Evolutionary conservation across 169 alveolate species (phyloP).

Genomic region (Plasmodium relictum): DNA sequence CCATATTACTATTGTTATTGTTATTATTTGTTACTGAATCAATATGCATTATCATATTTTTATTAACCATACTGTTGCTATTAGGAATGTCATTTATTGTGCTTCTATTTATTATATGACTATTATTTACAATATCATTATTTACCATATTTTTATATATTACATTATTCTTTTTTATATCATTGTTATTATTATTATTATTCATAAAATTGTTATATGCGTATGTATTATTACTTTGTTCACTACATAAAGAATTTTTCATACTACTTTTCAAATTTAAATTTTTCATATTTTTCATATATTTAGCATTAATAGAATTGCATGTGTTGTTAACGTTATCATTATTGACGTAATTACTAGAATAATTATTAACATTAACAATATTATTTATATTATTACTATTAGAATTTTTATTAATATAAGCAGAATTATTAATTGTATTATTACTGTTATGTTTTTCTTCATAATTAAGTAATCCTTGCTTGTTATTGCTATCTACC

Average conservation of each 20-base stretch:
- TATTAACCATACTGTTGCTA: not conserved
- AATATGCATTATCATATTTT: not conserved
- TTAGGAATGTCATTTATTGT: not conserved
- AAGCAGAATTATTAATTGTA: not conserved
- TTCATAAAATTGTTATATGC: constrained; percentile 1
- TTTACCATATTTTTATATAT: constrained; percentile 6
- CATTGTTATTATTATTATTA: not conserved
- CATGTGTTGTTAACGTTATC: not conserved
- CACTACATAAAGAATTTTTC: constrained; percentile 14
- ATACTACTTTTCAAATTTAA: constrained; percentile 2
- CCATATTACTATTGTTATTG: not conserved
- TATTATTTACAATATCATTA: not conserved
- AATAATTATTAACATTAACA: constrained; percentile 11
- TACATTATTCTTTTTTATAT: not conserved
- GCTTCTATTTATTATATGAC: not conserved
- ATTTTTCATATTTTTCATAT: constrained; percentile 29
- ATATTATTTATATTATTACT: constrained; percentile 13
- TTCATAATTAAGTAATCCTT: no score
- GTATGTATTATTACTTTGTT: constrained; percentile 8
- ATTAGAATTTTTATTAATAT: not conserved
- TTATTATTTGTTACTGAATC: not conserved
- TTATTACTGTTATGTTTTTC: no score
- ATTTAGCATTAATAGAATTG: constrained; percentile 13
- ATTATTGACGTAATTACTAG: not conserved
- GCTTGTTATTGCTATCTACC: constrained; percentile 1